These are phyloP conservation scores for Pestalotiopsis fici DNA, from an alignment of 2,329 filamentous ascomycete genomes.

Conservation along the genomic window DNA sequence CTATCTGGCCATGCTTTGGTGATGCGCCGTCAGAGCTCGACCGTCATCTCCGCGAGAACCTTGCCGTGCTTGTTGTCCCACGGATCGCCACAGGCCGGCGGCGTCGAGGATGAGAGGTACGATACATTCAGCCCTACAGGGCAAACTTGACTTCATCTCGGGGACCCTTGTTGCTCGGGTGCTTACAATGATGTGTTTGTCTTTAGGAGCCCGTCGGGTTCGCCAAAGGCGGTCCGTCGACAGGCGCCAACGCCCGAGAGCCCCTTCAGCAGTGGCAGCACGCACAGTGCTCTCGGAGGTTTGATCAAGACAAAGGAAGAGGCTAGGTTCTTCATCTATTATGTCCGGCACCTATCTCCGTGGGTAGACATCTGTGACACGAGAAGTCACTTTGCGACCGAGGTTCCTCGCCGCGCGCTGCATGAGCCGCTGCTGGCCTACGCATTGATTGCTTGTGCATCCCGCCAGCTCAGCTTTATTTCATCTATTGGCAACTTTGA, in stretches of 20 bases:
- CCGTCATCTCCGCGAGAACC: slow-evolving; percentile 26
- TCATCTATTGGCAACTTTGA: neutral
- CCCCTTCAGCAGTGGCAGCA: neutral
- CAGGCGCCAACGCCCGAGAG: neutral
- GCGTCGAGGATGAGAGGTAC: neutral
- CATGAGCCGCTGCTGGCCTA: slow-evolving; percentile 5
- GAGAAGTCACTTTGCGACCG: slow-evolving; percentile 4
- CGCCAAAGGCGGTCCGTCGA: neutral
- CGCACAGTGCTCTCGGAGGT: neutral
- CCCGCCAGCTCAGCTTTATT: slow-evolving; percentile 3
- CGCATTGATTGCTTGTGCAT: slow-evolving; percentile 5
- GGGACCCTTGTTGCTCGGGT: neutral
- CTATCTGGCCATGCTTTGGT: neutral
- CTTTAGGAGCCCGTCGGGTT: neutral
- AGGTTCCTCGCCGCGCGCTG: slow-evolving; percentile 6
- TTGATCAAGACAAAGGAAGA: slow-evolving; percentile 1
- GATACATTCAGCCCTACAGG: neutral
- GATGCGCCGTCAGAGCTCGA: neutral
- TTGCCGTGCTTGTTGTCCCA: slow-evolving; percentile 41
- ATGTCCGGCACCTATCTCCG: slow-evolving; percentile 4
- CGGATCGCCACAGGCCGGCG: slow-evolving; percentile 39
- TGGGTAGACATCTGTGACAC: slow-evolving; percentile 10
- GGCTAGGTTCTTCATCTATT: slow-evolving; percentile 7
- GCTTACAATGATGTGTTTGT: neutral
- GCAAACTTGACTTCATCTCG: neutral